Evolutionary conservation across 306 rosid genomes (phyloP).

Genomic region (Begonia loranthoides): DNA sequence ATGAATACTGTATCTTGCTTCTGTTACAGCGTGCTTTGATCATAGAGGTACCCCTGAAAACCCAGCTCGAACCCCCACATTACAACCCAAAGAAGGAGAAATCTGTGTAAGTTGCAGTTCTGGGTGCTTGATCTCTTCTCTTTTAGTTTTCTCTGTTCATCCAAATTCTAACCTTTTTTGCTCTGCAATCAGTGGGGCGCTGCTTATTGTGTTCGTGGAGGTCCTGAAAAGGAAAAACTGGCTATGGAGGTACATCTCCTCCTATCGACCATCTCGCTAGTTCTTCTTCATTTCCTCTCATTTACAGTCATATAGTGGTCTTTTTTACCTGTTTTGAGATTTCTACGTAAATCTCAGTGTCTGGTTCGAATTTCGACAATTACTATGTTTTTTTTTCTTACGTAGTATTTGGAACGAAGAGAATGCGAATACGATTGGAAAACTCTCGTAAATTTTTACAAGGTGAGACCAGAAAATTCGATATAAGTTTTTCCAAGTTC

Average conservation of each 20-base stretch:
- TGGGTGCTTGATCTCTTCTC: background rate
- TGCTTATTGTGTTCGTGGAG: conserved; percentile 68
- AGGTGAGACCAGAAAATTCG: conserved; percentile 21
- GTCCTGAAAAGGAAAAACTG: conserved; percentile 60
- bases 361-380: too few relatives aligned
- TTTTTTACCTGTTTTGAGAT: too few relatives aligned
- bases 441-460: conserved; percentile 33
- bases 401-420: conserved; percentile 56
- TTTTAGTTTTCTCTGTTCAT: background rate
- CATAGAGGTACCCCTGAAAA: conserved; percentile 86
- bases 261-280: background rate
- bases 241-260: conserved; percentile 67
- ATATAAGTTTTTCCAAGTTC: too few relatives aligned
- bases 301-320: background rate
- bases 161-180: conserved; percentile 7
- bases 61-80: conserved; percentile 89
- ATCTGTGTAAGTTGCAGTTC: conserved; percentile 47
- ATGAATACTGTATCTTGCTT: too few relatives aligned
- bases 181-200: conserved; percentile 72
- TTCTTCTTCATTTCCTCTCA: background rate
- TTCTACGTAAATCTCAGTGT: too few relatives aligned
- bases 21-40: conserved; percentile 66
- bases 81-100: conserved; percentile 65
- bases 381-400: background rate
- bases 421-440: conserved; percentile 36